Base-by-base conservation (phyloP, 257 asterid species). In the Przewalskia tangutica region DNA sequence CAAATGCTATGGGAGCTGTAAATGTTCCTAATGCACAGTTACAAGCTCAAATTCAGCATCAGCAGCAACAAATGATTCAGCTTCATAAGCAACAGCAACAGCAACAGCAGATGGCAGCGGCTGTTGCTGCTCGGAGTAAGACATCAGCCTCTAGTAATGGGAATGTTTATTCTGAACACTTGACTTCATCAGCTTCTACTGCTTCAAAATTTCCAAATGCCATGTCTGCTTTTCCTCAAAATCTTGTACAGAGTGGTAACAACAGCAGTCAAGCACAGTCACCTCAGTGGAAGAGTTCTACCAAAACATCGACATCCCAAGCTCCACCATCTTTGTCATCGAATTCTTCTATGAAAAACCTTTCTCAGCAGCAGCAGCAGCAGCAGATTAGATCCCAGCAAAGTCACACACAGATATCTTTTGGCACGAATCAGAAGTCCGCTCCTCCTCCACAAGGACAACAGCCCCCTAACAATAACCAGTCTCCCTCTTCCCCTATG, bases 351-450 rank as follows among this genome's bases (percentile, higher is more conserved):
- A 85, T 85, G 8, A 93, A 93, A 68, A 91, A 83, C 84, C 87
- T 88, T 16, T 90, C 92, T 1, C 97, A 93, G 89, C 97, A 89
- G 88, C 95, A 89, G 77, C 32, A 23, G 27, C 27, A 27, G 89
- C 97, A 89, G 89, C 95, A 91, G 65, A 34, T 90, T 18, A 91
- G 97, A 78, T 82, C 66, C 58, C 96, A 86, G 56, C 97, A 85
- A 56, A 88, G 83, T 88, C 97, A 91, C 78, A 88, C 97, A 0
- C 99, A 96, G 53, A 96, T 96, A 77, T 93, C 99, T 10, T 96
- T 96, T 38, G 95, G 97, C 12, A 91, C 97, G 9, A 94, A 89
- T 85, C 98, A 94, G 83, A 94, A 93, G 71, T 81, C 92, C 5
- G 48, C 91, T 0, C 44, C 80, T 23, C 27, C 27, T 77, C 81